phyloP scores from a whole-genome alignment of 441 rosid species.

The Erysimum pusillum region DNA sequence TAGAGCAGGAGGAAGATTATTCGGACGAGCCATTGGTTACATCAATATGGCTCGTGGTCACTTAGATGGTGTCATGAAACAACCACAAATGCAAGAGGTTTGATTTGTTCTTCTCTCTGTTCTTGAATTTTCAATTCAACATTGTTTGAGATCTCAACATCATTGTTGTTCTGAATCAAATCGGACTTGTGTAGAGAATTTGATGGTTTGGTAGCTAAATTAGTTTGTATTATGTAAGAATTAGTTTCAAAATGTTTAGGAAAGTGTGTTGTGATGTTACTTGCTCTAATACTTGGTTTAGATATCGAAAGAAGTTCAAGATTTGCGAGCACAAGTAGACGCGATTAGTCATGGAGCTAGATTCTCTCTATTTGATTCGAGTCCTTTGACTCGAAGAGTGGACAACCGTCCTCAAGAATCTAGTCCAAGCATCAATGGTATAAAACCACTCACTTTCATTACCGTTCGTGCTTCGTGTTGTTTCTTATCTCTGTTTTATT shows the following conservation, averaged over 20 bases:
- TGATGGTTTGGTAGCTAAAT: slow-evolving; percentile 7
- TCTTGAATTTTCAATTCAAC: not conserved
- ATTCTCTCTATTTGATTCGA: slow-evolving; percentile 70
- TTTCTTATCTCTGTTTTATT: not conserved
- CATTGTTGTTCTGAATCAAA: not conserved
- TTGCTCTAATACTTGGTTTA: slow-evolving; percentile 35
- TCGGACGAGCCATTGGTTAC: slow-evolving; percentile 84
- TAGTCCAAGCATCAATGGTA: slow-evolving; percentile 53
- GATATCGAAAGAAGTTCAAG: slow-evolving; percentile 90
- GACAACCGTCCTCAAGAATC: slow-evolving; percentile 53
- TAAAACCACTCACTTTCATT: slow-evolving; percentile 24
- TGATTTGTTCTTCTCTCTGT: slow-evolving; percentile 39
- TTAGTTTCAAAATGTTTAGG: not conserved
- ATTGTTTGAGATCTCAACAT: slow-evolving; percentile 1
- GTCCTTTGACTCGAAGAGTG: slow-evolving; percentile 74
- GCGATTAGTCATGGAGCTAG: slow-evolving; percentile 84
- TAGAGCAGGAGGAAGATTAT: slow-evolving; percentile 77
- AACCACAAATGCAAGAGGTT: slow-evolving; percentile 94
- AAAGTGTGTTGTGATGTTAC: slow-evolving; percentile 9
- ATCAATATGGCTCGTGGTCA: slow-evolving; percentile 93
- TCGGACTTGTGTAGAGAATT: not conserved
- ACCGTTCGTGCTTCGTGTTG: slow-evolving; percentile 7
- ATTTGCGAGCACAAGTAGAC: slow-evolving; percentile 79
- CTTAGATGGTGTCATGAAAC: slow-evolving; percentile 82
- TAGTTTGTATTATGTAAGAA: not conserved